These are phyloP conservation scores for Metschnikowia anglica DNA, from an alignment of 805 yeast genomes.

Conservation along the genomic window DNA sequence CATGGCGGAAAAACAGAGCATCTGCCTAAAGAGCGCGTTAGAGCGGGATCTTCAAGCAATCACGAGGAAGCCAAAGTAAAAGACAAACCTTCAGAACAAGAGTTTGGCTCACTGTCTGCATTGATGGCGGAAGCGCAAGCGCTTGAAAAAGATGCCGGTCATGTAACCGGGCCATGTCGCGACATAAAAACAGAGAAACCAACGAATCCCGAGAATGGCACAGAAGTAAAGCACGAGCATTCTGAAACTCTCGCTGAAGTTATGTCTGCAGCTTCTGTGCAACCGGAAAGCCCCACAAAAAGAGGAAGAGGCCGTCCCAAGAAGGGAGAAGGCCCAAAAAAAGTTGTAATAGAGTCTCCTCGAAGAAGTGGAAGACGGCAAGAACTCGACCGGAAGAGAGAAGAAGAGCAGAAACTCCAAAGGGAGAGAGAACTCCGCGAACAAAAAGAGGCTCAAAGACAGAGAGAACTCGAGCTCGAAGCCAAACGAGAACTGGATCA, in stretches of 20 bases:
- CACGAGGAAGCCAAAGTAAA: background rate
- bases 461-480: background rate
- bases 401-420: slow-evolving; percentile 12
- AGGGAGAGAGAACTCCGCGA: slow-evolving; percentile 8
- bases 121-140: slow-evolving; percentile 37
- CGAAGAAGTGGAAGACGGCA: slow-evolving; percentile 10
- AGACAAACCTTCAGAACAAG: slow-evolving; percentile 18
- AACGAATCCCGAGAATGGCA: background rate
- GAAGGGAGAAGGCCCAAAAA: slow-evolving; percentile 13
- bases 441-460: background rate
- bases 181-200: background rate
- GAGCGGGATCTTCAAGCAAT: background rate
- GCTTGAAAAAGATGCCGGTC: slow-evolving; percentile 29
- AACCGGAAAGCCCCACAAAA: slow-evolving; percentile 13
- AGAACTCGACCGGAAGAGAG: slow-evolving; percentile 9
- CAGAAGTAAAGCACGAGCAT: background rate
- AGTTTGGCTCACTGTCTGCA: slow-evolving; percentile 35
- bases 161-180: background rate
- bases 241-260: too few species aligned
- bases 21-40: slow-evolving; percentile 1
- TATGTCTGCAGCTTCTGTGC: background rate
- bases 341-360: slow-evolving; percentile 6
- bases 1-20: background rate
- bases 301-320: slow-evolving; percentile 19
- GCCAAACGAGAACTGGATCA: slow-evolving; percentile 2